Evolutionary conservation across 1,139 yeast genomes (phyloP).

Genomic region (Citeromyces siamensis): DNA sequence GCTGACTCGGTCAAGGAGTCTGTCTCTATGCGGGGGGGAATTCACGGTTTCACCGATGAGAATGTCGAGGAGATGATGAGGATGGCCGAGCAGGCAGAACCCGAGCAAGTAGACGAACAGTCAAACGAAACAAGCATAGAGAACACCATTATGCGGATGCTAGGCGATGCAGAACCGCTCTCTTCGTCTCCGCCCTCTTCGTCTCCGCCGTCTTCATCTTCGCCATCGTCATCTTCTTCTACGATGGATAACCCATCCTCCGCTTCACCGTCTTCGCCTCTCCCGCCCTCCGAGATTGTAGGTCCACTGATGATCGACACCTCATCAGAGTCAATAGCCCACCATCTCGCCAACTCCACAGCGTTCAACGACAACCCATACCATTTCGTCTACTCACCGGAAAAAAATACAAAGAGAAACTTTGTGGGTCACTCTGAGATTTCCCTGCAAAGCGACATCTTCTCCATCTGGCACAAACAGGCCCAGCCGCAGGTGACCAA

Average conservation of each 20-base stretch:
- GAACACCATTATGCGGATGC: constrained; percentile 4
- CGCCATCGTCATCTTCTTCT: too few relatives aligned
- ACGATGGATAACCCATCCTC: background rate
- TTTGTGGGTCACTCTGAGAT: constrained; percentile 7
- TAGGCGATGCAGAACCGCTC: background rate
- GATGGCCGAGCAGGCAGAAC: constrained; percentile 5
- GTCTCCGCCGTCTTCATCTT: background rate
- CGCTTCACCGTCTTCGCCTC: background rate
- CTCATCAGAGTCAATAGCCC: background rate
- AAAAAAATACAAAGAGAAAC: background rate
- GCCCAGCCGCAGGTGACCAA: constrained; percentile 9
- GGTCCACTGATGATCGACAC: background rate
- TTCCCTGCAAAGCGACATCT: constrained; percentile 15
- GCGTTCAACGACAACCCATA: constrained; percentile 3
- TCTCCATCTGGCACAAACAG: constrained; percentile 20
- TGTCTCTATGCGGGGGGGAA: constrained; percentile 16
- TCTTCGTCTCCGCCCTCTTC: background rate
- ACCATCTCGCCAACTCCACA: constrained; percentile 1
- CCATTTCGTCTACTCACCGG: background rate
- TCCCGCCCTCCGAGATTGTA: background rate
- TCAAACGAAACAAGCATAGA: constrained; percentile 3
- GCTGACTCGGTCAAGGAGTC: constrained; percentile 12
- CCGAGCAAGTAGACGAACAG: background rate
- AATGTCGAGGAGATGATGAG: constrained; percentile 9
- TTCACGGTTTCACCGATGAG: constrained; percentile 15